Evolutionary conservation across 768 basidiomycete genomes (phyloP).

Genomic region (Imleria badia): DNA sequence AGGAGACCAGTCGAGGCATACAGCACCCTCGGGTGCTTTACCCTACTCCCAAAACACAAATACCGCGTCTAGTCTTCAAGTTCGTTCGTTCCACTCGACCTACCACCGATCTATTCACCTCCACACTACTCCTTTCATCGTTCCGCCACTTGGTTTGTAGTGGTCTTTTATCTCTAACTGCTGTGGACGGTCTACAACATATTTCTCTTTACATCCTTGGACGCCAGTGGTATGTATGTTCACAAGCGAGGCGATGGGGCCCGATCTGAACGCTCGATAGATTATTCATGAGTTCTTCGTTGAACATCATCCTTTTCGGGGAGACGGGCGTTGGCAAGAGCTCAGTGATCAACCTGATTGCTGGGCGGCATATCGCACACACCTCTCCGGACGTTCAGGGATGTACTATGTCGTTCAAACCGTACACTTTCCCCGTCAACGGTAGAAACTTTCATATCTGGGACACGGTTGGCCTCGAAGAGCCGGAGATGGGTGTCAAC

Average conservation of each 20-base stretch:
- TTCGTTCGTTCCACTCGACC: not conserved
- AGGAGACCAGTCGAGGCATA: conserved; percentile 16
- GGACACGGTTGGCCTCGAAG: conserved; percentile 39
- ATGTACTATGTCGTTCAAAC: conserved; percentile 37
- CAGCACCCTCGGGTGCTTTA: not conserved
- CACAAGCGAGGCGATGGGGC: conserved; percentile 1
- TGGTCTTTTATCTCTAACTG: not conserved
- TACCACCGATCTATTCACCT: not conserved
- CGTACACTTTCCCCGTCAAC: conserved; percentile 26
- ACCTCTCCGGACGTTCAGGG: conserved; percentile 32
- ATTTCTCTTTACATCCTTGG: not conserved
- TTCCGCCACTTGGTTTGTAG: not conserved
- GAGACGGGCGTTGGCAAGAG: conserved; percentile 42
- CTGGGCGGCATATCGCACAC: conserved; percentile 23
- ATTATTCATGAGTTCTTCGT: conserved; percentile 16
- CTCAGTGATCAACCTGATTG: conserved; percentile 35
- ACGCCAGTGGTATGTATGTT: conserved; percentile 10
- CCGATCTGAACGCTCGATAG: conserved; percentile 21
- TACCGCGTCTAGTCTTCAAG: conserved; percentile 1
- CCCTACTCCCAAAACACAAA: conserved; percentile 16
- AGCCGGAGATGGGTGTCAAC: conserved; percentile 25
- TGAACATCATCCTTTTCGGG: conserved; percentile 46
- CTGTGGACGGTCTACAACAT: not conserved
- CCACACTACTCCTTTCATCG: not conserved
- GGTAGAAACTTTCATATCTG: conserved; percentile 23